phyloP scores from a whole-genome alignment of 306 rosid genomes.

The Glycyrrhiza uralensis region DNA sequence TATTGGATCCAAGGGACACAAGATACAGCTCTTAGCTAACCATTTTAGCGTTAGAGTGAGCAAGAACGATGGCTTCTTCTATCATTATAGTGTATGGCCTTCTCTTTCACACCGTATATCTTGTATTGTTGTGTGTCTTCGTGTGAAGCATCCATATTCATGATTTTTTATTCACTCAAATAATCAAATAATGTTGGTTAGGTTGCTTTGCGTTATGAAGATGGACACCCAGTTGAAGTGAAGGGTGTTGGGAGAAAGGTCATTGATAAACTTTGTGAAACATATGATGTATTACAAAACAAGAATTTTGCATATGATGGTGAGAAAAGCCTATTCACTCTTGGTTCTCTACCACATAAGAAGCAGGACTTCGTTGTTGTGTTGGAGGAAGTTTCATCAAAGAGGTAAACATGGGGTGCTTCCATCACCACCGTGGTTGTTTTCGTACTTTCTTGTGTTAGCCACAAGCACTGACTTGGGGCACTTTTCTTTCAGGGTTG shows the following conservation, averaged over 20 bases:
- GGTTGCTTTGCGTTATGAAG: conserved; percentile 41
- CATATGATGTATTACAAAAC: conserved; percentile 17
- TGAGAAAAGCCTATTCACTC: conserved; percentile 34
- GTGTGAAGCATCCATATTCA: background rate
- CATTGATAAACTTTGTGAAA: conserved; percentile 29
- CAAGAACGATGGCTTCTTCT: conserved; percentile 33
- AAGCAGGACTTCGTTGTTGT: conserved; percentile 26
- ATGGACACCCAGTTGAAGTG: conserved; percentile 25
- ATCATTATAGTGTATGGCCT: conserved; percentile 33
- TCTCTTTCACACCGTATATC: background rate
- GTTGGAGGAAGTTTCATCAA: conserved; percentile 31
- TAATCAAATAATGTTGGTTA: conserved; percentile 5
- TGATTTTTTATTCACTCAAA: background rate
- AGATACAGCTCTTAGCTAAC: conserved; percentile 29
- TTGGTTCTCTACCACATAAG: conserved; percentile 13
- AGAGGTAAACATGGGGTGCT: conserved; percentile 2
- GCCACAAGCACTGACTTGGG: background rate
- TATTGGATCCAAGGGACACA: conserved; percentile 37
- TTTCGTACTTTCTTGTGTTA: background rate
- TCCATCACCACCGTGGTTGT: background rate
- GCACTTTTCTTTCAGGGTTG: conserved; percentile 1
- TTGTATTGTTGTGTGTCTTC: background rate
- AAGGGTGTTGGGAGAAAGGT: conserved; percentile 41
- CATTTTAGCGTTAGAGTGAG: conserved; percentile 31
- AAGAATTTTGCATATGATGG: conserved; percentile 43